Percentiles rank a stretch among this genome's conserved stretches.
Conservation (phyloP, 2,329 filamentous ascomycete species). For the Fusarium solani-melongenae region DNA sequence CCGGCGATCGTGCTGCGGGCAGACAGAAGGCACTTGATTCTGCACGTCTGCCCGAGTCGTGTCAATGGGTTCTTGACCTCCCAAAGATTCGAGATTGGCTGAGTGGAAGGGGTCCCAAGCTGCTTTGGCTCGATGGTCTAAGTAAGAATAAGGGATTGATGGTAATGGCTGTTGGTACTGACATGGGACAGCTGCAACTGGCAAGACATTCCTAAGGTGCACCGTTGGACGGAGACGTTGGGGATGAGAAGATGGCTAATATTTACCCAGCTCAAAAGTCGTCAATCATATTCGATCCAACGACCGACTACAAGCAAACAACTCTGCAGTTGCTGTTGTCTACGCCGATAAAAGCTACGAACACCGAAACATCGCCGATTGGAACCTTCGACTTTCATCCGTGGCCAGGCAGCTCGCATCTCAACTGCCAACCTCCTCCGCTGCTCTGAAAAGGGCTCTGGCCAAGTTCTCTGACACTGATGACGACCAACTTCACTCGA, state of each 20-base stretch:
- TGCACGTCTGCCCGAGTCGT: neutral
- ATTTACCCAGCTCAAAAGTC: neutral
- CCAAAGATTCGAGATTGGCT: neutral
- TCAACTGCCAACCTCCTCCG: neutral
- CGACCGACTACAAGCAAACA: accelerated
- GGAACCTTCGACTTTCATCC: neutral
- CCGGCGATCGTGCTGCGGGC: neutral
- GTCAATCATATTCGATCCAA: neutral
- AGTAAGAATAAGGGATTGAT: neutral
- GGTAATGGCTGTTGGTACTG: accelerated
- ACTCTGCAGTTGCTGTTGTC: neutral
- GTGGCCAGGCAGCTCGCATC: neutral
- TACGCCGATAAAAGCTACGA: neutral
- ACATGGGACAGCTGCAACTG: neutral
- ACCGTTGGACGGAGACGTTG: neutral
- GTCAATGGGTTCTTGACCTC: neutral
- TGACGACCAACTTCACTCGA: neutral
- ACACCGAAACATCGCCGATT: neutral
- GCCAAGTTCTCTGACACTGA: neutral
- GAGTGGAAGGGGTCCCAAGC: accelerated
- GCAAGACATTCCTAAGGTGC: slow-evolving; percentile 8
- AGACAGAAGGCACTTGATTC: neutral
- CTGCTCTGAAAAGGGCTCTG: neutral
- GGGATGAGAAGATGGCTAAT: neutral
- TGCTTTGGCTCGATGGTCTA: slow-evolving; percentile 15